These are phyloP conservation scores for Penicillium vulpinum DNA, from an alignment of 2,329 filamentous ascomycete genomes.

Conservation along the genomic window DNA sequence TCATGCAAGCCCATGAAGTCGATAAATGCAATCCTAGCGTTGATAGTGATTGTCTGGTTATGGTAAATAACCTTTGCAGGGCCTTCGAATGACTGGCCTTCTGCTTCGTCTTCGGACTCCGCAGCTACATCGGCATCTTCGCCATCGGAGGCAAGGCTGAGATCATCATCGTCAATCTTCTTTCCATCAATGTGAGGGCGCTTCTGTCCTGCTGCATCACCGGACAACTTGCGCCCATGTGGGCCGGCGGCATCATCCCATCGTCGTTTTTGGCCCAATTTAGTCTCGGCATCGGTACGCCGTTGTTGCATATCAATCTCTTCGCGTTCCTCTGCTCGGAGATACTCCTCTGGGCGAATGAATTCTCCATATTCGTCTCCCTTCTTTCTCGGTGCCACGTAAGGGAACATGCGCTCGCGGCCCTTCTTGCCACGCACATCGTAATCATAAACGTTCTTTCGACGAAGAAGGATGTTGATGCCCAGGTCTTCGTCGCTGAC, in stretches of 20 bases:
- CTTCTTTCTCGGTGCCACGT: conserved; percentile 74
- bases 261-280: conserved; percentile 86
- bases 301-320: conserved; percentile 65
- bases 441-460: conserved; percentile 89
- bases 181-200: conserved; percentile 53
- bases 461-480: conserved; percentile 83
- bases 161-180: conserved; percentile 44
- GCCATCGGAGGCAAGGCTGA: conserved; percentile 50
- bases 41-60: conserved; percentile 64
- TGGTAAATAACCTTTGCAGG: conserved; percentile 74
- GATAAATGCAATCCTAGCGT: conserved; percentile 78
- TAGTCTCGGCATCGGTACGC: conserved; percentile 57
- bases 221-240: conserved; percentile 39
- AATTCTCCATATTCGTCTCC: conserved; percentile 91
- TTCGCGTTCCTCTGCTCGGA: conserved; percentile 88
- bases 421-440: conserved; percentile 90
- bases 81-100: conserved; percentile 55
- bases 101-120: conserved; percentile 55
- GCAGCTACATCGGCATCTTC: conserved; percentile 62
- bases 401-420: conserved; percentile 87
- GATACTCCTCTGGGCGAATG: conserved; percentile 90
- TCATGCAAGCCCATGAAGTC: conserved; percentile 94
- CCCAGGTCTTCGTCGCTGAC: conserved; percentile 88
- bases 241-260: conserved; percentile 71
- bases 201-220: conserved; percentile 55